Evolutionary conservation across 2,329 filamentous ascomycete genomes (phyloP).

Genomic region (Xylaria polymorpha): DNA sequence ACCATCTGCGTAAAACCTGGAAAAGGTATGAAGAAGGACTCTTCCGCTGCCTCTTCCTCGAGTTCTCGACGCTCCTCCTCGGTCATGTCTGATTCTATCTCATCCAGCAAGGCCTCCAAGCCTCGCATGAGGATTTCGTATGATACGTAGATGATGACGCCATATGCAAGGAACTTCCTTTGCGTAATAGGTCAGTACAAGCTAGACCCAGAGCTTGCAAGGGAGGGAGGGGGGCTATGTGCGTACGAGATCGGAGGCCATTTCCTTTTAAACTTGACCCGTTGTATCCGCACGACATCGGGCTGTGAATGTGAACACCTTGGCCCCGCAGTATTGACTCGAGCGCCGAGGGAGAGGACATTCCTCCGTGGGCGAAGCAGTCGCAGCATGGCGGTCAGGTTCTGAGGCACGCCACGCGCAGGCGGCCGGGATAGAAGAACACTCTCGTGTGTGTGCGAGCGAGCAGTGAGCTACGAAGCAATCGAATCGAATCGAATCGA

Average conservation of each 20-base stretch:
- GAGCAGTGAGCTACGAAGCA: not conserved
- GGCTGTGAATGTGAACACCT: constrained; percentile 30
- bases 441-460: constrained; percentile 14
- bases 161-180: constrained; percentile 47
- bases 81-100: constrained; percentile 56
- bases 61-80: constrained; percentile 57
- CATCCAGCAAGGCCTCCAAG: constrained; percentile 56
- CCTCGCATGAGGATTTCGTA: constrained; percentile 58
- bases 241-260: constrained; percentile 45
- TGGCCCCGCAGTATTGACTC: constrained; percentile 30
- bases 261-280: constrained; percentile 46
- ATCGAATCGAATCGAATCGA: too few species aligned
- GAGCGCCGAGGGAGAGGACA: constrained; percentile 39
- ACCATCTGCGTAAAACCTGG: constrained; percentile 67
- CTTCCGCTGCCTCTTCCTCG: constrained; percentile 57
- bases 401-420: constrained; percentile 42
- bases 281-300: constrained; percentile 45
- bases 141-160: constrained; percentile 52
- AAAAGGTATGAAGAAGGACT: constrained; percentile 69
- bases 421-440: constrained; percentile 42
- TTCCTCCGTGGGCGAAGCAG: constrained; percentile 44
- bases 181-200: constrained; percentile 3
- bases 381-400: constrained; percentile 46
- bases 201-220: not conserved
- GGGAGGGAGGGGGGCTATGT: not conserved